phyloP scores from a whole-genome alignment of 371 early-diverging fungal genomes.

The Saksenaea vasiformis region DNA sequence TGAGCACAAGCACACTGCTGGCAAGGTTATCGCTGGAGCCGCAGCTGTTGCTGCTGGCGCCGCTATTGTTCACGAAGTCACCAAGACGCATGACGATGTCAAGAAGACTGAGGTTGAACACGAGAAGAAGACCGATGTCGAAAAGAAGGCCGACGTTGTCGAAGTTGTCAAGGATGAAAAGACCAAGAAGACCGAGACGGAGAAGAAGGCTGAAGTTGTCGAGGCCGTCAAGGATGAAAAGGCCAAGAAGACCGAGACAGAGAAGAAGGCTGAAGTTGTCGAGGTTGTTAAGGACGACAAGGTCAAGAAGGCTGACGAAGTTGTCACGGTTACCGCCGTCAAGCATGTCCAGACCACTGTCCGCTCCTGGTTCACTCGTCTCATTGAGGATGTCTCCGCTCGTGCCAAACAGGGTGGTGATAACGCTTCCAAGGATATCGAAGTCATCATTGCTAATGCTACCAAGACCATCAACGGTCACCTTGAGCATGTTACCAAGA shows the following conservation, averaged over 20 bases:
- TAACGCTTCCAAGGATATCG: slow-evolving; percentile 27
- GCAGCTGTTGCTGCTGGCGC: slow-evolving; percentile 4
- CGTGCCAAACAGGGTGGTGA: slow-evolving; percentile 38
- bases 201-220: no score
- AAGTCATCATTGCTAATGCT: slow-evolving; percentile 30
- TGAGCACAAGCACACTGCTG: neutral
- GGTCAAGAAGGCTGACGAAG: neutral
- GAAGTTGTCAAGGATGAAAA: neutral
- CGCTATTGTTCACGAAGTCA: neutral
- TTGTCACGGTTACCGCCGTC: neutral
- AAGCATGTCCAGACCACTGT: slow-evolving; percentile 29
- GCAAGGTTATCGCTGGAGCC: neutral
- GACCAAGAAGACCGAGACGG: neutral
- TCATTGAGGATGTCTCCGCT: slow-evolving; percentile 30
- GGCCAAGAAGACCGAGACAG: no score
- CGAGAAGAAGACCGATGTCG: neutral
- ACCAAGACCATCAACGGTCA: slow-evolving; percentile 8
- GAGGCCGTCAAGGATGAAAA: no score
- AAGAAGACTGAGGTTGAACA: neutral
- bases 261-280: no score
- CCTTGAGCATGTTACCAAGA: neutral
- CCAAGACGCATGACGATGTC: neutral
- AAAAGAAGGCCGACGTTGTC: neutral
- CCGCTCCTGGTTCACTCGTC: slow-evolving; percentile 30
- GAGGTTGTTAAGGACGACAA: no score